Conservation (phyloP, 2,329 filamentous ascomycete genomes). For the Pseudogymnoascus sp. region DNA sequence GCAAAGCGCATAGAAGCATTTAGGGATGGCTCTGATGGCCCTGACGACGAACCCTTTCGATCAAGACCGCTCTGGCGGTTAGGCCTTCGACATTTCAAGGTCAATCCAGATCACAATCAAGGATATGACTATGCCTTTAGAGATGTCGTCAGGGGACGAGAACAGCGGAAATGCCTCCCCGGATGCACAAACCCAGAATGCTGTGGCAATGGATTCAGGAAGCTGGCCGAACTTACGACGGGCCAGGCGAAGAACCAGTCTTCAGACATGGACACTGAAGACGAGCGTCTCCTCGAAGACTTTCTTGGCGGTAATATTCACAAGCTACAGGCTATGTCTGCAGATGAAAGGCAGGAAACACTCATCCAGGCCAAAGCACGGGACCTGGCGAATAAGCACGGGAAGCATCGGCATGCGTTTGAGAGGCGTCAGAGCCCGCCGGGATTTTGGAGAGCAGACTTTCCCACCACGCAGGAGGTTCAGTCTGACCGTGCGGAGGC, state of each 20-base stretch:
- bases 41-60: constrained; percentile 32
- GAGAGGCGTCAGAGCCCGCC: constrained; percentile 66
- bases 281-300: constrained; percentile 44
- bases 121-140: constrained; percentile 51
- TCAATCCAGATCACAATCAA: constrained; percentile 53
- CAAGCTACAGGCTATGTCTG: constrained; percentile 52
- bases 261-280: constrained; percentile 27
- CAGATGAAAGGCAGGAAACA: constrained; percentile 53
- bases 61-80: constrained; percentile 33
- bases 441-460: constrained; percentile 85
- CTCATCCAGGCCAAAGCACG: constrained; percentile 69
- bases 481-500: constrained; percentile 57
- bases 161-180: constrained; percentile 49
- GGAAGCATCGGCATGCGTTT: constrained; percentile 69
- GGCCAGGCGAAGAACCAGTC: constrained; percentile 16
- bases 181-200: constrained; percentile 52
- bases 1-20: neutral
- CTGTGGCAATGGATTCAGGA: constrained; percentile 35
- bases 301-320: constrained; percentile 48
- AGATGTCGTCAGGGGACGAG: constrained; percentile 50
- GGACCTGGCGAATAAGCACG: constrained; percentile 64
- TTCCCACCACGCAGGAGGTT: constrained; percentile 79
- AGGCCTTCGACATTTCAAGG: constrained; percentile 49
- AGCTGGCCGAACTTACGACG: constrained; percentile 21
- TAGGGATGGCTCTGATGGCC: constrained; percentile 10